These are phyloP conservation scores for Kwoniella dendrophila DNA, from an alignment of 768 basidiomycete genomes.

Conservation along the genomic window DNA sequence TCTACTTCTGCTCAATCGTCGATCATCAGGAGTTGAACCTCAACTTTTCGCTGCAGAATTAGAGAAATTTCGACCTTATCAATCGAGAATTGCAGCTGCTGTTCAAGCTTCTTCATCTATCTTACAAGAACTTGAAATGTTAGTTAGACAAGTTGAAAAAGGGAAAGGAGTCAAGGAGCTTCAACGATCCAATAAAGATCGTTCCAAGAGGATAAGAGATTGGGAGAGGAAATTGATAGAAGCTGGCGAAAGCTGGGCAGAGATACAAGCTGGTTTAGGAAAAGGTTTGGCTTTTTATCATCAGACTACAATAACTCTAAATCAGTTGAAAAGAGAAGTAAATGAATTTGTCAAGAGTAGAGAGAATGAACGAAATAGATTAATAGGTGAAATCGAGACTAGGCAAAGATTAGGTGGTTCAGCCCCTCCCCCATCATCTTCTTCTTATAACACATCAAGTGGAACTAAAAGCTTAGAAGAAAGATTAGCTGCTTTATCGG, in stretches of 20 bases:
- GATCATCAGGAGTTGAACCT: slow-evolving; percentile 78
- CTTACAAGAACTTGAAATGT: slow-evolving; percentile 71
- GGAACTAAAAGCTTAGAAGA: slow-evolving; percentile 46
- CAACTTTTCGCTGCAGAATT: slow-evolving; percentile 88
- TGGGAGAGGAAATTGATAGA: slow-evolving; percentile 69
- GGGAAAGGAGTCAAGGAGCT: slow-evolving; percentile 74
- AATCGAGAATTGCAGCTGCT: slow-evolving; percentile 75
- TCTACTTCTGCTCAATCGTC: slow-evolving; percentile 83
- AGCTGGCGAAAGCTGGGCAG: slow-evolving; percentile 82
- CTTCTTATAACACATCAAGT: too few species aligned
- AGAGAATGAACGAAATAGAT: slow-evolving; percentile 68
- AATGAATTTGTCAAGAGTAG: slow-evolving; percentile 68
- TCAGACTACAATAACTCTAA: slow-evolving; percentile 70
- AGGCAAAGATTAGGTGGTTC: slow-evolving; percentile 65
- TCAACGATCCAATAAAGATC: slow-evolving; percentile 77
- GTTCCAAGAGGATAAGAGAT: slow-evolving; percentile 77
- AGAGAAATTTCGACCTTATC: slow-evolving; percentile 92
- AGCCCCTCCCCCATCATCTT: slow-evolving; percentile 49
- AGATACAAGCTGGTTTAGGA: slow-evolving; percentile 79
- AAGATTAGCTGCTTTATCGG: slow-evolving; percentile 33
- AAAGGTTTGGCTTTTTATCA: slow-evolving; percentile 88
- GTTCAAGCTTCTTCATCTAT: slow-evolving; percentile 73
- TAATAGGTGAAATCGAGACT: slow-evolving; percentile 71
- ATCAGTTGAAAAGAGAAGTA: slow-evolving; percentile 64
- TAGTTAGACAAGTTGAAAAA: slow-evolving; percentile 75